Evolutionary conservation across 1,284 basidiomycete species (phyloP), one percentile per base, ranked within the genome.

Genomic region (Melampsora larici-populina): DNA sequence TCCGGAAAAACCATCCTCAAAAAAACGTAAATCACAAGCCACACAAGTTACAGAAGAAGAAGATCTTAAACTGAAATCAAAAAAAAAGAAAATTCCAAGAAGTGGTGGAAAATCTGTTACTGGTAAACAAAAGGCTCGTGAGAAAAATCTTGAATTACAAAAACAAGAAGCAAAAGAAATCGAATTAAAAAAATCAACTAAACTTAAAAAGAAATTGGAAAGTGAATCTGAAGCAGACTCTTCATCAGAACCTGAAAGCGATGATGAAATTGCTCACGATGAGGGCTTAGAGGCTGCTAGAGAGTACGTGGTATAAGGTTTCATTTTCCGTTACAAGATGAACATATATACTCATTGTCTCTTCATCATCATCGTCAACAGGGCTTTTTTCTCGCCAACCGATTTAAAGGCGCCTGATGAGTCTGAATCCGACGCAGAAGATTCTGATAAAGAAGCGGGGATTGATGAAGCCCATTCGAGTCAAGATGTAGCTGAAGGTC

Each of bases 331-430:
- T 29, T 67, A 4, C 7, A 0, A 2, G 18, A 21, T 40, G 6
- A 36, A 33, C n/a, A 36, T 15, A 11, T 31, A 29, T 33, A n/a
- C 36, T 40, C 60, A 15, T 64, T 26, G 31, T 24, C 31, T n/a
- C 65, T 29, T 26, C 15, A n/a, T 26, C 65, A 55, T 33, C 8
- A 33, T 33, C 24, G n/a, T 76, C 26, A 15, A 15, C 46, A 77
- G 75, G 33, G 58, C 75, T 43, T 77, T 77, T 64, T 77, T 77
- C 29, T 69, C 80, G 72, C 79, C 81, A n/a, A 79, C 81, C 64
- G 82, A 83, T 78, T 78, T 83, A 46, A 70, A 81, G 31, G 81
- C 79, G 62, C 81, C 82, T 33, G 72, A 78, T 17, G 67, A 43
- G 49, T 64, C 66, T 21, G 21, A 48, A 51, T 33, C 76, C 29